phyloP scores from a whole-genome alignment of 2,329 filamentous ascomycete species.

The Paradendryphiella salina region DNA sequence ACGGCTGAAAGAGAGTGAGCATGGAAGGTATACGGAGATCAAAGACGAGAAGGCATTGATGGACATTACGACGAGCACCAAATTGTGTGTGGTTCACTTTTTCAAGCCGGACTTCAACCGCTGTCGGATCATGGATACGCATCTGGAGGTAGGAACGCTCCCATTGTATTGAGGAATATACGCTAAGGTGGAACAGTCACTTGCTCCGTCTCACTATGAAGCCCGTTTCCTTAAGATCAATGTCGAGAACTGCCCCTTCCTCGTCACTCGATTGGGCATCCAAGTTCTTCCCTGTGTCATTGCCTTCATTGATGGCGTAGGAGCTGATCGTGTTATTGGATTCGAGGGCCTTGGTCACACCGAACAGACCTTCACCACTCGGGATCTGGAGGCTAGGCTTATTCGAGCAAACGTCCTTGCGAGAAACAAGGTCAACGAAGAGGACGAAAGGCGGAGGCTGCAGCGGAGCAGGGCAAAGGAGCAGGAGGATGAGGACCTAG shows the following conservation, averaged over 20 bases:
- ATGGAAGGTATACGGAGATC: constrained; percentile 60
- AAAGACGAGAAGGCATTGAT: constrained; percentile 62
- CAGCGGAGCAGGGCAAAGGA: constrained; percentile 38
- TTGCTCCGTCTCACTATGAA: constrained; percentile 62
- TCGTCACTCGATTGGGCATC: constrained; percentile 61
- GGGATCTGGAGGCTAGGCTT: constrained; percentile 58
- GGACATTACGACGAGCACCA: constrained; percentile 62
- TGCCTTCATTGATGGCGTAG: constrained; percentile 59
- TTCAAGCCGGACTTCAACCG: constrained; percentile 66
- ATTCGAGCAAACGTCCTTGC: constrained; percentile 57
- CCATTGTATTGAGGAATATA: neutral
- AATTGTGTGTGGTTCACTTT: constrained; percentile 65
- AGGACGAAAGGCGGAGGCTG: constrained; percentile 43
- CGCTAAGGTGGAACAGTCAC: constrained; percentile 36
- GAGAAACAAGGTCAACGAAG: constrained; percentile 56
- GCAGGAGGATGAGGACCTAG: constrained; percentile 53
- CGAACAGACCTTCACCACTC: constrained; percentile 58
- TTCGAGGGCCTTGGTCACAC: constrained; percentile 62
- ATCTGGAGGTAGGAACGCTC: constrained; percentile 51
- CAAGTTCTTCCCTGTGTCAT: constrained; percentile 63
- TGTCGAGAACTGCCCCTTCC: constrained; percentile 63
- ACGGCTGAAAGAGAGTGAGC: constrained; percentile 54
- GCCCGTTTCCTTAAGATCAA: constrained; percentile 62
- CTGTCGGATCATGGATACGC: constrained; percentile 64
- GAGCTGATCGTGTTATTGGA: constrained; percentile 60